Evolutionary conservation across 2,329 filamentous ascomycete species (phyloP).

Genomic region (Phoma herbarum): DNA sequence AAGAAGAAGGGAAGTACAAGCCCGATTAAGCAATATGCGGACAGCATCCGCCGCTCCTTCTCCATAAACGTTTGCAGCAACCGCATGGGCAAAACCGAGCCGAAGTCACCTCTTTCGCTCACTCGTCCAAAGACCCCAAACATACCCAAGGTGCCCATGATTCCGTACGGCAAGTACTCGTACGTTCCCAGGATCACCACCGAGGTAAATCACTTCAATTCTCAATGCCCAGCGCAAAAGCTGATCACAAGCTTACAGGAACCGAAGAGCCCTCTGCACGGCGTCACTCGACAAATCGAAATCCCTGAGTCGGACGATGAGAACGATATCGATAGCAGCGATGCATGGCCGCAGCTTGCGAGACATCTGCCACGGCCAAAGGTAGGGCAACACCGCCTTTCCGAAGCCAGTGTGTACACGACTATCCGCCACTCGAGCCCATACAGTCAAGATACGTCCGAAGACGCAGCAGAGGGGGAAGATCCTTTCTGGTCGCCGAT

Average conservation of each 20-base stretch:
- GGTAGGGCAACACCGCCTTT: slow-evolving; percentile 12
- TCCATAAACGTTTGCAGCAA: slow-evolving; percentile 21
- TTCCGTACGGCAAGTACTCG: slow-evolving; percentile 7
- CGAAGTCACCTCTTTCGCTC: slow-evolving; percentile 1
- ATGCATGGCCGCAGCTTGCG: slow-evolving; percentile 5
- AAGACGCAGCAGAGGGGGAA: not conserved
- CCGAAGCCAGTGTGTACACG: slow-evolving; percentile 29
- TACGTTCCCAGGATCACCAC: slow-evolving; percentile 13
- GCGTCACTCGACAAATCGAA: slow-evolving; percentile 31
- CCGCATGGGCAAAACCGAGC: not conserved
- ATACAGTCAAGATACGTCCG: slow-evolving; percentile 16
- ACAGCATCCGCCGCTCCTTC: slow-evolving; percentile 30
- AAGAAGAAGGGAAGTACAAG: slow-evolving; percentile 13
- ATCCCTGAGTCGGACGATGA: slow-evolving; percentile 6
- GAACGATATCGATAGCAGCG: not conserved
- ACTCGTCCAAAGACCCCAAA: slow-evolving; percentile 5
- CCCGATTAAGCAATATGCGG: slow-evolving; percentile 33
- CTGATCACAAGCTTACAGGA: slow-evolving; percentile 9
- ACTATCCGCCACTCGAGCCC: slow-evolving; percentile 30
- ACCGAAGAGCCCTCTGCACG: slow-evolving; percentile 34
- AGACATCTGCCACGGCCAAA: slow-evolving; percentile 12
- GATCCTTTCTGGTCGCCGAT: slow-evolving; percentile 26
- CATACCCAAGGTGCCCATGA: slow-evolving; percentile 1
- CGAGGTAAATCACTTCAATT: slow-evolving; percentile 3
- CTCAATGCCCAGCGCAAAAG: not conserved